Evolutionary conservation across 2,329 filamentous ascomycete genomes (phyloP), one percentile per base, ranked within the genome.

Genomic region (Trichophyton rubrum): DNA sequence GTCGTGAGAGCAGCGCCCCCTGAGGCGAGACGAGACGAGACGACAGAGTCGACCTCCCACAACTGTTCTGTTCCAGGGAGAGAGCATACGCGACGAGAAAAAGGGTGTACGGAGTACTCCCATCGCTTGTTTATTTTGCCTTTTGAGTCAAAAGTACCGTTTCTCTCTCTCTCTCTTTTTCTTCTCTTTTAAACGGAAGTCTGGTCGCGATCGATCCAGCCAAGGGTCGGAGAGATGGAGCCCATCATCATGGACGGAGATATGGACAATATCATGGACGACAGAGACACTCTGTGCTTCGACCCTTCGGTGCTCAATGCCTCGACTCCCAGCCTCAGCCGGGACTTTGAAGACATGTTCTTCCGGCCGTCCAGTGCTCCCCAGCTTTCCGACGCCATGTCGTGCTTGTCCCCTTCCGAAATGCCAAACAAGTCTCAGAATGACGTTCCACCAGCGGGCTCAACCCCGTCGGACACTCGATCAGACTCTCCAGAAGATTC

Each of bases 401-500:
- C 58, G 17, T 63, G 58, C 53, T 45, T 63, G 11, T 62, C 62
- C n/a, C 59, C 59, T 35, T n/a, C 58, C 43, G 60, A 63, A 43
- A 38, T 62, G n/a, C 30, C 43, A 47, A 49, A 59, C 27, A 61
- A 61, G 24, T 24, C 41, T 4, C n/a, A 61, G 33, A 20, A 27
- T 13, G 55, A 49, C 24, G 24, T 59, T 20, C 58, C 62, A 30
- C 61, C 64, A 17, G 68, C 69, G 17, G 66, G 72, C 59, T 64
- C 70, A 15, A 64, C 72, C 62, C 61, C 71, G 27, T 67, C 74
- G 17, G 69, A 76, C 60, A 74, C 74, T 3, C 72, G 73, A n/a
- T 73, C 73, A n/a, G 75, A 76, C 58, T 78, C 76, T 3, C 71
- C 71, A 1, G 75, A 74, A 60, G 71, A 72, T 45, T 76, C 74